Evolutionary conservation across 2,329 filamentous ascomycete genomes (phyloP).

Genomic region (Talaromyces verruculosus): DNA sequence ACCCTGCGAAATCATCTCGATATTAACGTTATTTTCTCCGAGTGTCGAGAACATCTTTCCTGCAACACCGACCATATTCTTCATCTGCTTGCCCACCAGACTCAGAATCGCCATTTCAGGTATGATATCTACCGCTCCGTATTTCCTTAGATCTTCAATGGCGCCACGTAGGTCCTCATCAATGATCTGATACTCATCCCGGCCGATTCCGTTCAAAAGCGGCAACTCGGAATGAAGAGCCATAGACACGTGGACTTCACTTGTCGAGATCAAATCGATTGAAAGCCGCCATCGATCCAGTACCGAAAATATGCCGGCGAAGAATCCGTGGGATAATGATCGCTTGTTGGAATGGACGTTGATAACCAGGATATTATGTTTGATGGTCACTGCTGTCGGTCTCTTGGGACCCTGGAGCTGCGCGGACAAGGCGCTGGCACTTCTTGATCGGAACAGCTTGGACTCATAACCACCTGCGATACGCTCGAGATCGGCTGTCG

Average conservation of each 20-base stretch:
- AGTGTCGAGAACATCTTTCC: conserved; percentile 94
- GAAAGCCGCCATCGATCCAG: conserved; percentile 83
- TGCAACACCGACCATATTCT: conserved; percentile 93
- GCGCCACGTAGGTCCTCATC: conserved; percentile 65
- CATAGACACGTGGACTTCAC: conserved; percentile 96
- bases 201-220: conserved; percentile 50
- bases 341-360: conserved; percentile 98
- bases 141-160: conserved; percentile 70
- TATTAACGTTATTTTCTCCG: conserved; percentile 90
- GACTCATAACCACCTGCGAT: conserved; percentile 58
- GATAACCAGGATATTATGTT: conserved; percentile 93
- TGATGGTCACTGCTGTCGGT: conserved; percentile 91
- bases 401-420: conserved; percentile 64
- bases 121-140: conserved; percentile 87
- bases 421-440: conserved; percentile 45
- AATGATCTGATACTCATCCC: conserved; percentile 54
- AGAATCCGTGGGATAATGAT: conserved; percentile 92
- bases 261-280: conserved; percentile 94
- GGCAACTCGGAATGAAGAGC: conserved; percentile 79
- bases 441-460: conserved; percentile 51
- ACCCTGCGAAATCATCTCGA: conserved; percentile 99
- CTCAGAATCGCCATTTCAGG: conserved; percentile 94
- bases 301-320: conserved; percentile 89
- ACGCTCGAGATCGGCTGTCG: conserved; percentile 52
- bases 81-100: conserved; percentile 91